Evolutionary conservation across 371 early-diverging fungal species (phyloP).

Genomic region (Catenaria anguillulae): DNA sequence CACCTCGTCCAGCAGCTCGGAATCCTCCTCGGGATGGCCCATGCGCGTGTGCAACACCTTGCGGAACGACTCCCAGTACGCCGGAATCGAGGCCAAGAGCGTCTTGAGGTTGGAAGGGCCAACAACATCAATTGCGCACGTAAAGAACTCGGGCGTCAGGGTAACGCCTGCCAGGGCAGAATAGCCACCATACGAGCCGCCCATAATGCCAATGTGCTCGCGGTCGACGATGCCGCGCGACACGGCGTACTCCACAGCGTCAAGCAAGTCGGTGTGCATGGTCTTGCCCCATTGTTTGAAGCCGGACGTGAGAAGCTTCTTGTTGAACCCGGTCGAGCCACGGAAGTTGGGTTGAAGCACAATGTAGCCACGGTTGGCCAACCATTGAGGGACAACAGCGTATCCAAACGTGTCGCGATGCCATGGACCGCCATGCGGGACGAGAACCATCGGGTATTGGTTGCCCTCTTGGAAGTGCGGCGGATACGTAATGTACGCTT

Average conservation of each 20-base stretch:
- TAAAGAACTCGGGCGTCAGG: conserved; percentile 13
- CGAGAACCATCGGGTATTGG: conserved; percentile 13
- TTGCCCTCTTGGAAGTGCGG: too few species aligned
- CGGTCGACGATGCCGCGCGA: conserved; percentile 8
- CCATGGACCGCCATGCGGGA: conserved; percentile 18
- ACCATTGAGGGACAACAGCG: conserved; percentile 11
- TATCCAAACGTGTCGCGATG: conserved; percentile 11
- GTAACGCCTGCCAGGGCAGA: conserved; percentile 11
- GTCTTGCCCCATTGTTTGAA: conserved; percentile 11
- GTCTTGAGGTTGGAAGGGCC: too few species aligned
- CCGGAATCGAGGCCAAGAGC: conserved; percentile 9
- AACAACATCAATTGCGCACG: conserved; percentile 16
- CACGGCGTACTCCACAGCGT: conserved; percentile 13
- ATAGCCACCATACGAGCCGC: conserved; percentile 15
- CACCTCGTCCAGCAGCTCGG: conserved; percentile 6
- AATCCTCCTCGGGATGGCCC: too few species aligned
- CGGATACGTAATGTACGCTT: too few species aligned
- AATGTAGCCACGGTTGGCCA: conserved; percentile 16
- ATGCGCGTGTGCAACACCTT: neutral
- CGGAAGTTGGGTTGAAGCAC: conserved; percentile 16
- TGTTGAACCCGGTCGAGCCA: too few species aligned
- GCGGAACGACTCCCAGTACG: conserved; percentile 7
- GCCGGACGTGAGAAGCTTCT: conserved; percentile 9
- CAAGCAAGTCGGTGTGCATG: conserved; percentile 11
- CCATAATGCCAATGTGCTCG: conserved; percentile 13